These are phyloP conservation scores for Crassisporium funariophilum DNA, from an alignment of 768 basidiomycete species.

Conservation along the genomic window DNA sequence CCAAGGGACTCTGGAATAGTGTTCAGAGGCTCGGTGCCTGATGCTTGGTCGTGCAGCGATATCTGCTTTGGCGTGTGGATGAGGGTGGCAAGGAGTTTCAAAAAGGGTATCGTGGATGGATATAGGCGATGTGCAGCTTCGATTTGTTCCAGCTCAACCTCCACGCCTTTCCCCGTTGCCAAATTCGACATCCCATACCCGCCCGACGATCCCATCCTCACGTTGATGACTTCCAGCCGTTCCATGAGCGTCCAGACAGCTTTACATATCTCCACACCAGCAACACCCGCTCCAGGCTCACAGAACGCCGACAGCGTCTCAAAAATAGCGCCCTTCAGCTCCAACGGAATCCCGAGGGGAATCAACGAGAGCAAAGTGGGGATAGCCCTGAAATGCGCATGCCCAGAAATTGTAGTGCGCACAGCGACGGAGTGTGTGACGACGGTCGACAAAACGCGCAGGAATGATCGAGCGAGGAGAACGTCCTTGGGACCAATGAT, in stretches of 20 bases:
- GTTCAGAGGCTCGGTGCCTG: conserved; percentile 62
- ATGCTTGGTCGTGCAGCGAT: conserved; percentile 57
- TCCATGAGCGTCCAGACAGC: conserved; percentile 87
- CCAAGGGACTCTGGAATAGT: conserved; percentile 83
- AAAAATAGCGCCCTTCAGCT: conserved; percentile 85
- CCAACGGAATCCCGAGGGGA: conserved; percentile 81
- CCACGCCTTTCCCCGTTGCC: conserved; percentile 72
- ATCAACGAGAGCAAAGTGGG: conserved; percentile 78
- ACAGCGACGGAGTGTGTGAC: conserved; percentile 76
- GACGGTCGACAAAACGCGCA: conserved; percentile 76
- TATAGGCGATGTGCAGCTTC: conserved; percentile 80
- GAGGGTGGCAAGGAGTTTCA: conserved; percentile 78
- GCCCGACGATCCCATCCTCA: conserved; percentile 46
- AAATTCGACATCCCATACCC: conserved; percentile 47
- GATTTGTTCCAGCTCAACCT: conserved; percentile 86
- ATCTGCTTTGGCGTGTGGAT: conserved; percentile 82
- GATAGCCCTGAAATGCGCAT: conserved; percentile 79
- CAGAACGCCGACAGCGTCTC: conserved; percentile 83
- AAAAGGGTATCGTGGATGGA: conserved; percentile 87
- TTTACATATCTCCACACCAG: conserved; percentile 80
- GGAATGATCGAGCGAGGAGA: conserved; percentile 76
- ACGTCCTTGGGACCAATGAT: conserved; percentile 71
- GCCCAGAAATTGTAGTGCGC: conserved; percentile 73
- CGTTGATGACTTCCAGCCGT: conserved; percentile 79
- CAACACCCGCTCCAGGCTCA: conserved; percentile 70